Evolutionary conservation across 2,329 filamentous ascomycete species (phyloP), one percentile per base, ranked within the genome.

Genomic region (Penicillium sclerotigenum): DNA sequence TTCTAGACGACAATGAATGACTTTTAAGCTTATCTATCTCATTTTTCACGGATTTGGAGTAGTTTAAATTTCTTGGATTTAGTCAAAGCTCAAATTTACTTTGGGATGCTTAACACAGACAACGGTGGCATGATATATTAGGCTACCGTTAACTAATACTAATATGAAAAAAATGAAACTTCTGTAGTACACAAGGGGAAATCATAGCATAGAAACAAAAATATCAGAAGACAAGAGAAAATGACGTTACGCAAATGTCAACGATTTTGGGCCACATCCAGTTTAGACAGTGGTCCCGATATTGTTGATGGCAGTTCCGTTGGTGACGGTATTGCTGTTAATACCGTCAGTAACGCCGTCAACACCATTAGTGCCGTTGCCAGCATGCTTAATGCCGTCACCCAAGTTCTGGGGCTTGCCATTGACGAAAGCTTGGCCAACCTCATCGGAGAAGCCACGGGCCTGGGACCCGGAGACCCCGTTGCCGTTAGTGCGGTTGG

Each of bases 371-470:
- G 52, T 34, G 6, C 52, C 51, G 22, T 59, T 57, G 10, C 54
- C 40, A 26, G 18, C 22, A 13, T 41, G 28, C 51, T 62, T 62
- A 11, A 57, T 22, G 14, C 52, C 41, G 1, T 57, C 55, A 14
- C 53, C 47, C 20, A 57, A 10, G 11, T 55, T 49, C 10, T 52
- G 50, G 40, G 58, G 49, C 49, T 66, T 62, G 46, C 59, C 56
- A 36, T 61, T 59, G 62, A 66, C 63, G 37, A 72, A 71, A n/a
- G 69, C 70, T 40, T 71, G 52, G 42, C 69, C 67, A 33, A 72
- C 60, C 54, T 72, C 69, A 40, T 69, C 68, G 2, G 66, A 67
- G 61, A 71, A 70, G n/a, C 68, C 68, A 22, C 60, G 66, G 8
- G 68, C 58, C n/a, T 59, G 62, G 50, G 63, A 61, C 43, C 52